Percentiles rank a stretch among this genome's conserved stretches.
Evolutionary conservation across 495 filamentous ascomycete species (phyloP).

Genomic region (Penicillium samsonianum): DNA sequence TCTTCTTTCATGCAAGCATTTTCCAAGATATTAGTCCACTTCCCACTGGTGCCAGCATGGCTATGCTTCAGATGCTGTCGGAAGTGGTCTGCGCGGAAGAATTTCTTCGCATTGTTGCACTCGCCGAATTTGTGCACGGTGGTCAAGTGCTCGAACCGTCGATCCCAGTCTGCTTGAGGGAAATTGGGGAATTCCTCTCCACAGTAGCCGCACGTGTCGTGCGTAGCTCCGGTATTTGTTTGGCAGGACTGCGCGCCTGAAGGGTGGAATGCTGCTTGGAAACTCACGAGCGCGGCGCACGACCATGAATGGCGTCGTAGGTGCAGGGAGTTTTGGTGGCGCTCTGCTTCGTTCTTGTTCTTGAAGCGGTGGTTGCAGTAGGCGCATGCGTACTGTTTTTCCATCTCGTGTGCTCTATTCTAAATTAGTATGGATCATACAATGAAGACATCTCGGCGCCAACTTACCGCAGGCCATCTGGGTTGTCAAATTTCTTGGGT

Average conservation of each 20-base stretch:
- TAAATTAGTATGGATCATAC: background rate
- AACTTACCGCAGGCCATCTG: conserved; percentile 81
- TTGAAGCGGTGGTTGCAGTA: conserved; percentile 97
- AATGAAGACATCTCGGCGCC: background rate
- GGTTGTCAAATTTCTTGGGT: conserved; percentile 92
- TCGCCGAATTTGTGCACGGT: conserved; percentile 95
- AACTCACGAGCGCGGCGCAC: conserved; percentile 78
- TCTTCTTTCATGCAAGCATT: conserved; percentile 98
- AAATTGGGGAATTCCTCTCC: conserved; percentile 86
- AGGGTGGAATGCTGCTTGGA: conserved; percentile 81
- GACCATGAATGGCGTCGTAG: conserved; percentile 97
- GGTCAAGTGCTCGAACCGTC: conserved; percentile 80
- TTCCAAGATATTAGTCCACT: conserved; percentile 98
- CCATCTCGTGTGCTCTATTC: conserved; percentile 73
- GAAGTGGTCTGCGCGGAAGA: conserved; percentile 97
- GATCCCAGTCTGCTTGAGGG: conserved; percentile 75
- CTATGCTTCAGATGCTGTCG: conserved; percentile 98
- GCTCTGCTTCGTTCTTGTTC: conserved; percentile 98
- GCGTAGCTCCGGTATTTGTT: conserved; percentile 41
- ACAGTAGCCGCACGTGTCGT: conserved; percentile 92
- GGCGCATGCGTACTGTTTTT: conserved; percentile 93
- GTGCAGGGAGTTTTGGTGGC: conserved; percentile 96
- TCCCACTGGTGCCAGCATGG: conserved; percentile 93
- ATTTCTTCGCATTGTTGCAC: conserved; percentile 98
- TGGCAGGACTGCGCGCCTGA: conserved; percentile 51